Evolutionary conservation across 352 stramenopile species (phyloP), one percentile per base, ranked within the genome.

Genomic region (Phytophthora citricola): DNA sequence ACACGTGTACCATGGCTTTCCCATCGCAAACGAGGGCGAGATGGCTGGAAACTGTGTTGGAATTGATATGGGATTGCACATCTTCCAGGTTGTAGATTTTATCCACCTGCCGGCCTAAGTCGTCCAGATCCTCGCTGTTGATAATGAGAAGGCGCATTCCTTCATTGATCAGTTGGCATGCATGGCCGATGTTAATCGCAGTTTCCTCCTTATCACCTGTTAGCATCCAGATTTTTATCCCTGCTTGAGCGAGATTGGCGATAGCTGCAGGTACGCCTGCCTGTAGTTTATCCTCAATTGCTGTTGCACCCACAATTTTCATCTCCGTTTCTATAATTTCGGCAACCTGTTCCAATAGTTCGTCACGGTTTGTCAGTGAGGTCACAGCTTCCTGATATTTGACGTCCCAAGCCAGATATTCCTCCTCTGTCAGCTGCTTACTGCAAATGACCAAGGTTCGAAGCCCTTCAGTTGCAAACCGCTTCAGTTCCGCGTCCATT

Each of bases 171-270:
- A 93, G 63, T 1, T 77, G 80, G 31, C 85, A 93, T 2, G 83
- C 83, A 56, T 90, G 77, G 1, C 80, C 83, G 32, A 98, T 98
- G 65, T 98, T 98, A 65, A 98, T 98, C 22, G 94, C 94, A 0
- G 94, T 98, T 63, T 98, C 94, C 60, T 96, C 73, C 61, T 98
- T 98, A 76, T 98, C 94, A 15, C 94, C 94, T 2, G 94, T 98
- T 17, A 98, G 81, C 76, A 98, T 95, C 92, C 93, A 98, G 32
- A 98, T 87, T 63, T 97, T 96, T 48, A 98, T 97, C n/a, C 94
- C 94, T 3, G 93, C 94, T 31, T 89, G 68, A 5, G 87, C 83
- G 4, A 98, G 76, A 41, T 89, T 85, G 32, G 81, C 87, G 45
- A 98, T 98, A 24, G 90, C 78, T 41, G 83, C 72, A 1, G 92